phyloP scores from a whole-genome alignment of 352 stramenopile genomes.

The Globisporangium splendens region DNA sequence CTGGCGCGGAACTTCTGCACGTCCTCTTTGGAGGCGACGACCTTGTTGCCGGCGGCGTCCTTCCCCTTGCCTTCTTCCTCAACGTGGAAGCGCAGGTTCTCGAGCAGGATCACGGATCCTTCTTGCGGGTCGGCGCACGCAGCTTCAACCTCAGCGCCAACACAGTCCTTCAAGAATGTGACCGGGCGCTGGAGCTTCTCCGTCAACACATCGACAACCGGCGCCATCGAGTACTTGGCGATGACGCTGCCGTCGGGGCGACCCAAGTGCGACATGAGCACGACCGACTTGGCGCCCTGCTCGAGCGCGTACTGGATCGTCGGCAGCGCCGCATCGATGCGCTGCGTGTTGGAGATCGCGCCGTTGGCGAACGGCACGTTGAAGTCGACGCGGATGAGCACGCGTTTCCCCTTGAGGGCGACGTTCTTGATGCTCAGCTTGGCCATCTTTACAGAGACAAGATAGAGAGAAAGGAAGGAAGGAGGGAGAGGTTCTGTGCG shows the following conservation, averaged over 20 bases:
- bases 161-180: slow-evolving; percentile 94
- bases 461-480: neutral
- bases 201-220: slow-evolving; percentile 91
- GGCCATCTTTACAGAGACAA: slow-evolving; percentile 72
- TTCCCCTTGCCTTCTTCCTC: slow-evolving; percentile 94
- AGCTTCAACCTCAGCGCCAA: slow-evolving; percentile 89
- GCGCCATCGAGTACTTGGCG: slow-evolving; percentile 95
- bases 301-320: slow-evolving; percentile 97
- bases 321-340: slow-evolving; percentile 95
- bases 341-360: slow-evolving; percentile 98
- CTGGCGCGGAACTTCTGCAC: slow-evolving; percentile 89
- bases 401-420: slow-evolving; percentile 95
- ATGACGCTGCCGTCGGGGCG: slow-evolving; percentile 93
- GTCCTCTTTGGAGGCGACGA: slow-evolving; percentile 91
- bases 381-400: slow-evolving; percentile 99
- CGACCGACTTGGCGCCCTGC: slow-evolving; percentile 96
- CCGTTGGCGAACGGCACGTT: slow-evolving; percentile 98
- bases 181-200: slow-evolving; percentile 91
- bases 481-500: slow-evolving; percentile 11
- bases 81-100: slow-evolving; percentile 99
- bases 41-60: slow-evolving; percentile 80
- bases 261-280: slow-evolving; percentile 98
- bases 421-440: slow-evolving; percentile 92
- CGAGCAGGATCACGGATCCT: slow-evolving; percentile 93
- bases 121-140: slow-evolving; percentile 61